phyloP scores from a whole-genome alignment of 371 early-diverging fungal genomes.

The Syncephalastrum sp. region DNA sequence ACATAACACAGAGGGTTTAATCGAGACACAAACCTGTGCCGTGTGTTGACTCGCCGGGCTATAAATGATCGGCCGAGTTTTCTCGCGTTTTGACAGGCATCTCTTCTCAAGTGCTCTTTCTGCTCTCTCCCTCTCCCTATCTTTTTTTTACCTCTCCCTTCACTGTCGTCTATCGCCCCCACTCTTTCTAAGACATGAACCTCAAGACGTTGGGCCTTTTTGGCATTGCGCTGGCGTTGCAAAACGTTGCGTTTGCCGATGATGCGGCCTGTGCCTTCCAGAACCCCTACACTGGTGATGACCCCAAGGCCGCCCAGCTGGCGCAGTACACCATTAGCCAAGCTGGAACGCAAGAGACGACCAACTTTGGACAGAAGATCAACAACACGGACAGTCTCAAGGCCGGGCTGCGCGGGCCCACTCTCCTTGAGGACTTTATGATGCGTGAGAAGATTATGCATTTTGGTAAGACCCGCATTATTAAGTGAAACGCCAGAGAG shows the following conservation, averaged over 20 bases:
- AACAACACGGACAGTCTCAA: conserved; percentile 20
- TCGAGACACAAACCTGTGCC: no score
- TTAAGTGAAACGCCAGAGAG: background rate
- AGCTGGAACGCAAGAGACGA: conserved; percentile 15
- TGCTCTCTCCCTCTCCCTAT: no score
- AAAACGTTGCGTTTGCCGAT: background rate
- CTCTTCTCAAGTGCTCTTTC: no score
- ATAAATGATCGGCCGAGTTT: no score
- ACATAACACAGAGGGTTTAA: no score
- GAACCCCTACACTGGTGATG: conserved; percentile 1
- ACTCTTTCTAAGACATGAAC: no score
- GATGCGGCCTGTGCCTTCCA: conserved; percentile 2
- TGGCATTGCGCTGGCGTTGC: background rate
- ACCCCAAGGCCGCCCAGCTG: conserved; percentile 15
- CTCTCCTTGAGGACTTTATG: conserved; percentile 50
- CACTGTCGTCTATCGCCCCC: no score
- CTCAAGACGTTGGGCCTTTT: background rate
- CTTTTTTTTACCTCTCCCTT: no score
- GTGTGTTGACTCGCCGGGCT: no score
- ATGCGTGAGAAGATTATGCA: conserved; percentile 53
- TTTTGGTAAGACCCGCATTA: conserved; percentile 34
- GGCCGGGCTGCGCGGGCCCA: conserved; percentile 49
- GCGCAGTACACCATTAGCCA: conserved; percentile 13
- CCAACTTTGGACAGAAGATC: conserved; percentile 13
- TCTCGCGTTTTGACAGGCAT: no score